phyloP scores from a whole-genome alignment of 495 filamentous ascomycete species.

The Aspergillus carlsbadensis region DNA sequence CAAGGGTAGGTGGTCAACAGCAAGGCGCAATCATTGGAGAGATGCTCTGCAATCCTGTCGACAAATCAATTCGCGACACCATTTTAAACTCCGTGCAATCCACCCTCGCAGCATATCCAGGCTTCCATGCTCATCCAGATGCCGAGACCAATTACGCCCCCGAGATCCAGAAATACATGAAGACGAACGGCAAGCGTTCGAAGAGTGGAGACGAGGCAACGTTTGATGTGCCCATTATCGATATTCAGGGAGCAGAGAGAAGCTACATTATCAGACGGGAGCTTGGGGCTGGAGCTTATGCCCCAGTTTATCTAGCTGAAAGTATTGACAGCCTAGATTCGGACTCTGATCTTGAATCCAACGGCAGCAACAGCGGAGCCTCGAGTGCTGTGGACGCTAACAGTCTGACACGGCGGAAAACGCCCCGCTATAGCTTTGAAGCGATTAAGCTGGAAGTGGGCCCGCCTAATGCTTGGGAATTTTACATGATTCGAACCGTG shows the following conservation, averaged over 20 bases:
- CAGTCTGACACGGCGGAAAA: constrained; percentile 22
- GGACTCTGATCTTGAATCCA: constrained; percentile 48
- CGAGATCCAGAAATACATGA: constrained; percentile 79
- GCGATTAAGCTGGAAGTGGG: constrained; percentile 88
- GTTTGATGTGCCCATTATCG: constrained; percentile 64
- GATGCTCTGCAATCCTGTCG: constrained; percentile 81
- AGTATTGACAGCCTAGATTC: constrained; percentile 52
- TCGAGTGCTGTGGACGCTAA: constrained; percentile 10
- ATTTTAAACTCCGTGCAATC: constrained; percentile 73
- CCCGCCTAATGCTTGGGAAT: constrained; percentile 89
- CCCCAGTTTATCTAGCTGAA: constrained; percentile 88
- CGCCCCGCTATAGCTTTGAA: constrained; percentile 59
- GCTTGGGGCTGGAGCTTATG: constrained; percentile 89
- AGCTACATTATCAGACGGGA: constrained; percentile 81
- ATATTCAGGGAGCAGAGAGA: constrained; percentile 57
- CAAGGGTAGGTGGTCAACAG: constrained; percentile 22
- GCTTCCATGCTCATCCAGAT: constrained; percentile 68
- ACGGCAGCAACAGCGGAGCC: constrained; percentile 22
- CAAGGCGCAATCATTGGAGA: constrained; percentile 74
- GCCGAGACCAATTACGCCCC: constrained; percentile 58
- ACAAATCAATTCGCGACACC: constrained; percentile 65
- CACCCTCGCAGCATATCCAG: constrained; percentile 67
- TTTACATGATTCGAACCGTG: constrained; percentile 87
- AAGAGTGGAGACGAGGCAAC: constrained; percentile 51
- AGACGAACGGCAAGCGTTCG: constrained; percentile 58